These are phyloP conservation scores for Mycena citricolor DNA, from an alignment of 1,284 basidiomycete genomes.

Conservation along the genomic window DNA sequence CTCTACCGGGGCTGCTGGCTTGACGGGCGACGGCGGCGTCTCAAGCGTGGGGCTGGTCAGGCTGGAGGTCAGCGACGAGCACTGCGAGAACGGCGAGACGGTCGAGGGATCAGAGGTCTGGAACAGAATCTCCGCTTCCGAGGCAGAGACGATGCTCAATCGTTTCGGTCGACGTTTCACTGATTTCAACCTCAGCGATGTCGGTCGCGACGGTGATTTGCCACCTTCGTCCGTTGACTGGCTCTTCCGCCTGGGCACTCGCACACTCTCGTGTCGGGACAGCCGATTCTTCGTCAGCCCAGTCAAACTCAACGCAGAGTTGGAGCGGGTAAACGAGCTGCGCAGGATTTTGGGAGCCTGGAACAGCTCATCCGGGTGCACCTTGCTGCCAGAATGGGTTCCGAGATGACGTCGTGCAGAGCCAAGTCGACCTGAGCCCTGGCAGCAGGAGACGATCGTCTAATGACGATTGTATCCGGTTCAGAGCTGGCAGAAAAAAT, in stretches of 20 bases:
- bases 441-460: constrained; percentile 66
- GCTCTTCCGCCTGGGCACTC: constrained; percentile 55
- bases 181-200: constrained; percentile 29
- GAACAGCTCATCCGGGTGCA: constrained; percentile 64
- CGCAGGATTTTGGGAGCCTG: constrained; percentile 48
- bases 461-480: constrained; percentile 61
- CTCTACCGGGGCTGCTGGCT: constrained; percentile 14
- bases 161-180: constrained; percentile 41
- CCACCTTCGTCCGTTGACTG: constrained; percentile 25
- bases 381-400: constrained; percentile 59
- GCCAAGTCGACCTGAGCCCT: constrained; percentile 69
- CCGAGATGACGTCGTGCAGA: constrained; percentile 68
- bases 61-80: constrained; percentile 44
- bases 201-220: neutral
- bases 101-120: constrained; percentile 26
- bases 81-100: constrained; percentile 44
- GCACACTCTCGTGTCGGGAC: constrained; percentile 64
- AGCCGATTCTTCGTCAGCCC: constrained; percentile 58
- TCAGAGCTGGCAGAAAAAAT: constrained; percentile 53
- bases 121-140: constrained; percentile 29
- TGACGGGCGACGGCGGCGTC: constrained; percentile 34
- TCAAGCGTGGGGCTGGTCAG: constrained; percentile 34
- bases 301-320: constrained; percentile 54
- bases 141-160: constrained; percentile 42
- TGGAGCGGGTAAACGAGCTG: constrained; percentile 40